Evolutionary conservation across 805 yeast species (phyloP).

Genomic region (Hagleromyces aurorensis): DNA sequence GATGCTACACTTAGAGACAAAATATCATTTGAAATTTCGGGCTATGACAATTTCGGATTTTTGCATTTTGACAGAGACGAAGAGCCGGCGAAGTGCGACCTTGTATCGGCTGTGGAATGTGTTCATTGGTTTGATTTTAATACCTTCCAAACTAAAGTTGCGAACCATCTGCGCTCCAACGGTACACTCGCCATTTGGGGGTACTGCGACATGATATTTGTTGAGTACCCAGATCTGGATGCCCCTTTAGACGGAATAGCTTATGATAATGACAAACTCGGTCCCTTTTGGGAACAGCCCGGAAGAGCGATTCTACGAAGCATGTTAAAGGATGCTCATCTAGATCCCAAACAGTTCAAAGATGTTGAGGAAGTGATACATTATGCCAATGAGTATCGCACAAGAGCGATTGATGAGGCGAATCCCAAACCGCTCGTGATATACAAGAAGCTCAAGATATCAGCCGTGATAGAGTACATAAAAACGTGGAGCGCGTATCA

Average conservation of each 20-base stretch:
- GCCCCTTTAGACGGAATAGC: constrained; percentile 43
- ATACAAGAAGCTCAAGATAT: constrained; percentile 36
- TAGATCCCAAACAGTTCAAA: constrained; percentile 30
- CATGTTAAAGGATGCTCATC: constrained; percentile 25
- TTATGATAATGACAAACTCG: constrained; percentile 39
- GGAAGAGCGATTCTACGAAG: constrained; percentile 53
- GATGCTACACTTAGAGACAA: too few species aligned
- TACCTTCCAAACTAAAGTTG: constrained; percentile 42
- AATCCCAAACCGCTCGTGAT: constrained; percentile 25
- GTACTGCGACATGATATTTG: constrained; percentile 63
- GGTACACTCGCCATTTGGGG: constrained; percentile 78
- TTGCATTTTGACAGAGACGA: constrained; percentile 13
- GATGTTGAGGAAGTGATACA: constrained; percentile 33
- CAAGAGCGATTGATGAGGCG: constrained; percentile 10
- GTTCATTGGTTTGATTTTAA: constrained; percentile 75
- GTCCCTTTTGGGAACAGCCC: constrained; percentile 77
- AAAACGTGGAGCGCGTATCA: constrained; percentile 69
- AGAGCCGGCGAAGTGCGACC: constrained; percentile 38
- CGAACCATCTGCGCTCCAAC: constrained; percentile 42
- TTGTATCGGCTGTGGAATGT: constrained; percentile 76
- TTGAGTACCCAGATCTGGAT: constrained; percentile 47
- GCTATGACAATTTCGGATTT: constrained; percentile 18
- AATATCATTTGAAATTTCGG: constrained; percentile 26
- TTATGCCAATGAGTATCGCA: constrained; percentile 11
- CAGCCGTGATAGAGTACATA: constrained; percentile 43